Conservation (phyloP, 495 filamentous ascomycete genomes). For the Neurospora tetraspora region DNA sequence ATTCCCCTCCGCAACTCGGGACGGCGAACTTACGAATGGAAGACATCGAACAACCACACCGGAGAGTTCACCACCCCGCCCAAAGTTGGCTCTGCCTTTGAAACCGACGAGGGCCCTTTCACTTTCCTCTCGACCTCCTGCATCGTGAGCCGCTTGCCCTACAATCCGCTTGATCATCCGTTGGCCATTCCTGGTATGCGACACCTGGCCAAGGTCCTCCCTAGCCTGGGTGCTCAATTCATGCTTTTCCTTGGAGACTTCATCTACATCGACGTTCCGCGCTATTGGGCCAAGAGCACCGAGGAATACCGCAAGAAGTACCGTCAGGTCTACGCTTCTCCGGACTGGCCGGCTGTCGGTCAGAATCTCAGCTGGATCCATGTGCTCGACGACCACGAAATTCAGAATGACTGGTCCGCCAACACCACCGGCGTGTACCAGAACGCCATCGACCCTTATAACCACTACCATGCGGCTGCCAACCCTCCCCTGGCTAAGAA, state of each 20-base stretch:
- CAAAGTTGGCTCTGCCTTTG: conserved; percentile 44
- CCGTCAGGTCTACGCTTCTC: conserved; percentile 84
- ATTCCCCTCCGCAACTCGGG: conserved; percentile 41
- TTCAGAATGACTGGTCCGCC: conserved; percentile 78
- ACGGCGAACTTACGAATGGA: conserved; percentile 67
- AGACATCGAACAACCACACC: conserved; percentile 69
- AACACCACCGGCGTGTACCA: conserved; percentile 64
- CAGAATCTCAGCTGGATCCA: conserved; percentile 87
- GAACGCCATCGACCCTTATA: conserved; percentile 74
- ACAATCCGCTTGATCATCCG: conserved; percentile 71
- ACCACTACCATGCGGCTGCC: conserved; percentile 69
- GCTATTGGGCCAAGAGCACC: conserved; percentile 56
- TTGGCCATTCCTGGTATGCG: conserved; percentile 70
- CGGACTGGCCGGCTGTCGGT: conserved; percentile 65
- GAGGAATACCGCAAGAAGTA: conserved; percentile 85
- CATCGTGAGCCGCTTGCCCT: conserved; percentile 83
- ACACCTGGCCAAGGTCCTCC: conserved; percentile 54
- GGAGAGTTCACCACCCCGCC: conserved; percentile 65
- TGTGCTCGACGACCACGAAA: conserved; percentile 92
- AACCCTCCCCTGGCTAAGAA: conserved; percentile 62
- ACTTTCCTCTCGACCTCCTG: conserved; percentile 89
- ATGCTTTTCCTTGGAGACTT: conserved; percentile 99
- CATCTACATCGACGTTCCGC: conserved; percentile 91
- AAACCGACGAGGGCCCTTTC: conserved; percentile 51
- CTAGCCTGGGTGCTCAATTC: conserved; percentile 60